phyloP scores from a whole-genome alignment of 2,329 filamentous ascomycete species.

The Fusarium cicatricum region DNA sequence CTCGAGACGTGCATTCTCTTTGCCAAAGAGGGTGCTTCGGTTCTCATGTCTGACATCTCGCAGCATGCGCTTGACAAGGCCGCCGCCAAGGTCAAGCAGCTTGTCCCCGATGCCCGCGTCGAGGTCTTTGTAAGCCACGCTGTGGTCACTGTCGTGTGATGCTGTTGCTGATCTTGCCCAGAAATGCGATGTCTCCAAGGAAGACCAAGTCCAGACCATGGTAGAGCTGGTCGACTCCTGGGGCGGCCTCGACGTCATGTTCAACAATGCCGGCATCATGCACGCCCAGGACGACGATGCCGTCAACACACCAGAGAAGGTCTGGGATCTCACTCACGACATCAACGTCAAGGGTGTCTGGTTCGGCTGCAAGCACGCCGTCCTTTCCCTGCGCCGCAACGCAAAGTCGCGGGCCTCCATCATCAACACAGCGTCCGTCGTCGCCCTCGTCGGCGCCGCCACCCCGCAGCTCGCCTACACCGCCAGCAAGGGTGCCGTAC shows the following conservation, averaged over 20 bases:
- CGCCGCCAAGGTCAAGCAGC: conserved; percentile 75
- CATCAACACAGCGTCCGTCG: conserved; percentile 92
- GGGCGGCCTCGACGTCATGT: conserved; percentile 91
- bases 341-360: conserved; percentile 99
- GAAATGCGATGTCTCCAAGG: conserved; percentile 82
- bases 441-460: conserved; percentile 85
- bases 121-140: conserved; percentile 61
- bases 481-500: conserved; percentile 89
- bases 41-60: conserved; percentile 88
- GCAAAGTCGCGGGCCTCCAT: conserved; percentile 81
- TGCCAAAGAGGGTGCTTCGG: conserved; percentile 83
- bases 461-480: conserved; percentile 94
- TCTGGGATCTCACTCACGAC: conserved; percentile 92
- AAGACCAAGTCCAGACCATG: conserved; percentile 77
- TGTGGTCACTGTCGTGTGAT: not conserved
- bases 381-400: conserved; percentile 80
- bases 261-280: conserved; percentile 99
- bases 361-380: conserved; percentile 93
- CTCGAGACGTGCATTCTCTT: conserved; percentile 93
- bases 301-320: conserved; percentile 83
- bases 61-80: conserved; percentile 80
- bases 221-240: conserved; percentile 80
- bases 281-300: conserved; percentile 83
- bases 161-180: conserved; percentile 6
- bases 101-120: conserved; percentile 71